phyloP scores from a whole-genome alignment of 1,284 basidiomycete species.

The Ustilago vetiveriae region DNA sequence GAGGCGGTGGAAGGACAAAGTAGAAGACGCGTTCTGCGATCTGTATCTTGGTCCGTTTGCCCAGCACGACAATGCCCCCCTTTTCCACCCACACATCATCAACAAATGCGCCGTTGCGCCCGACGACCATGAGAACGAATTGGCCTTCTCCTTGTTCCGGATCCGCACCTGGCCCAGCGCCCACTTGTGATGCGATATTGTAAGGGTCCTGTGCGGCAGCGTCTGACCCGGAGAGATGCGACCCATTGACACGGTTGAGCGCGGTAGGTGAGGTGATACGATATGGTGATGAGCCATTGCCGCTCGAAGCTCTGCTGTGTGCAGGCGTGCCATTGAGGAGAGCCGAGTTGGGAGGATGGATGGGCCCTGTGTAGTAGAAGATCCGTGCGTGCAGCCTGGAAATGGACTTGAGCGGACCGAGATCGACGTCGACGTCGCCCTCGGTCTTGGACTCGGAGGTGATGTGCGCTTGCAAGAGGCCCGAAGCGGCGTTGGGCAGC shows the following conservation, averaged over 20 bases:
- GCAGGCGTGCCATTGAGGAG: slow-evolving; percentile 32
- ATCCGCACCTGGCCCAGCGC: slow-evolving; percentile 19
- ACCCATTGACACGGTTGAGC: slow-evolving; percentile 40
- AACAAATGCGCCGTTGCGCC: slow-evolving; percentile 96
- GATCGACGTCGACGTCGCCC: slow-evolving; percentile 80
- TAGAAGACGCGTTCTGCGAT: slow-evolving; percentile 97
- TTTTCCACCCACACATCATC: slow-evolving; percentile 93
- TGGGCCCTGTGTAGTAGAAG: slow-evolving; percentile 70
- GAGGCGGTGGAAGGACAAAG: slow-evolving; percentile 80
- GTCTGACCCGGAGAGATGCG: slow-evolving; percentile 17
- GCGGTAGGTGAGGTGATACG: slow-evolving; percentile 43
- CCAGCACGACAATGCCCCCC: slow-evolving; percentile 77
- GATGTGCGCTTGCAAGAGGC: slow-evolving; percentile 48
- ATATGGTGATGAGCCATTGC: slow-evolving; percentile 27
- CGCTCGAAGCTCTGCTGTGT: slow-evolving; percentile 27
- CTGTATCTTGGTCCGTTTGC: slow-evolving; percentile 86
- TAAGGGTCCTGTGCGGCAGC: slow-evolving; percentile 26
- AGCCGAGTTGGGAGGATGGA: slow-evolving; percentile 31
- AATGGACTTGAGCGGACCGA: slow-evolving; percentile 95
- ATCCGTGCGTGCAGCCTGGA: slow-evolving; percentile 95
- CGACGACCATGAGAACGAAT: slow-evolving; percentile 89
- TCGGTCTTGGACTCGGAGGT: slow-evolving; percentile 46
- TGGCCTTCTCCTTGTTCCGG: slow-evolving; percentile 72
- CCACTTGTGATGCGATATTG: slow-evolving; percentile 16
- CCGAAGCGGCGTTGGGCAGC: slow-evolving; percentile 43